Evolutionary conservation across 768 basidiomycete genomes (phyloP).

Genomic region (Vishniacozyma victoriae): DNA sequence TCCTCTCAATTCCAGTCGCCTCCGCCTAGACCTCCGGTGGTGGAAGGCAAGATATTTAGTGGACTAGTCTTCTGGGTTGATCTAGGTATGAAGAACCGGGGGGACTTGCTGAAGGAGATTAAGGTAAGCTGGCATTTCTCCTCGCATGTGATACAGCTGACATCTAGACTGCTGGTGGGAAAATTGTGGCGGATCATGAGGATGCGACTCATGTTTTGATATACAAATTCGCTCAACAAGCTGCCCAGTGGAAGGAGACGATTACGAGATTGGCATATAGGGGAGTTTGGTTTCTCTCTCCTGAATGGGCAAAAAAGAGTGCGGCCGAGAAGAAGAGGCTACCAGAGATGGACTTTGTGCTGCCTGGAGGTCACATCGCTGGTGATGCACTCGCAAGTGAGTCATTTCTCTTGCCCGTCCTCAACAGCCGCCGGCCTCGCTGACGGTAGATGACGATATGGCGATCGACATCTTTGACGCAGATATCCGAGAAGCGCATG

Average conservation of each 20-base stretch:
- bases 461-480: too few relatives aligned
- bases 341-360: constrained; percentile 7
- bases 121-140: constrained; percentile 2
- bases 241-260: constrained; percentile 11
- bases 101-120: constrained; percentile 6
- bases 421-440: too few relatives aligned
- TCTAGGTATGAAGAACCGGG: constrained; percentile 9
- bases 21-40: too few relatives aligned
- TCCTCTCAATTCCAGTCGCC: too few relatives aligned
- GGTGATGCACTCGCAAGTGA: too few relatives aligned
- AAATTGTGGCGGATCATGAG: constrained; percentile 7
- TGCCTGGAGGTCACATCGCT: constrained; percentile 1
- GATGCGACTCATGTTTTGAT: constrained; percentile 25
- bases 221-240: too few relatives aligned
- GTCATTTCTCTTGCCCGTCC: too few relatives aligned
- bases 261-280: constrained; percentile 3
- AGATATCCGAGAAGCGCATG: too few relatives aligned
- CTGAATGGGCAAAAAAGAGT: constrained; percentile 8
- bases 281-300: constrained; percentile 17
- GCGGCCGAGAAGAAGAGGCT: constrained; percentile 5
- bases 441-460: too few relatives aligned
- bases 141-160: background rate
- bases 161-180: constrained; percentile 10
- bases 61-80: constrained; percentile 20
- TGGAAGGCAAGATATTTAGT: too few relatives aligned